Conservation (phyloP, 164 flowering plant species). For the Macadamia integrifolia region DNA sequence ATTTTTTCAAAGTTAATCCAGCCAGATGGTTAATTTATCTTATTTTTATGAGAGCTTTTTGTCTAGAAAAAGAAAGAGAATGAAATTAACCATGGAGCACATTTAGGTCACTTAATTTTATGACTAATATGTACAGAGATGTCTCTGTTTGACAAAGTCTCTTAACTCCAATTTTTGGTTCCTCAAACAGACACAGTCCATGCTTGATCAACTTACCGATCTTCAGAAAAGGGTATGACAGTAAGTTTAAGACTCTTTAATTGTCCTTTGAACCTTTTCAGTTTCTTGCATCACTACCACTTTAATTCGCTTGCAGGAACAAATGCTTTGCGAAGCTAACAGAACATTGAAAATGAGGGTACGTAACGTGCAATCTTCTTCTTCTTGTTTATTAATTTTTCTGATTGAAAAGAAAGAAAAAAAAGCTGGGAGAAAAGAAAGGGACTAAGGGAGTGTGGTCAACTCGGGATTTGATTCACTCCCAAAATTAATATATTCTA, state of each 20-base stretch:
- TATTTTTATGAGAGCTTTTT: no score
- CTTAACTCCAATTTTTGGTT: not conserved
- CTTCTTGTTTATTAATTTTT: no score
- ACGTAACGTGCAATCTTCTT: conserved; percentile 1
- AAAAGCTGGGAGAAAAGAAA: no score
- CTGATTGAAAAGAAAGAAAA: no score
- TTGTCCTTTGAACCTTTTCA: not conserved
- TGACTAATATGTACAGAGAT: no score
- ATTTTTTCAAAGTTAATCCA: not conserved
- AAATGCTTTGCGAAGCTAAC: conserved; percentile 73
- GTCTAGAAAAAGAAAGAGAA: no score
- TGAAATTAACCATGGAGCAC: no score
- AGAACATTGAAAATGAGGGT: conserved; percentile 69
- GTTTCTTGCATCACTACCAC: not conserved
- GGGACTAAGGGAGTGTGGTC: no score
- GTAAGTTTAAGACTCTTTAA: not conserved
- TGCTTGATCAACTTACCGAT: conserved; percentile 81
- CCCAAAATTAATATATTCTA: no score
- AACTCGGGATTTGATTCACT: no score
- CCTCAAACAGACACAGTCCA: conserved; percentile 59
- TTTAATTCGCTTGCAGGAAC: conserved; percentile 47
- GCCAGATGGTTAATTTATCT: no score
- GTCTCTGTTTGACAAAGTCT: not conserved
- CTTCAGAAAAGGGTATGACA: conserved; percentile 65
- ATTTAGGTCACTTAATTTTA: no score